Evolutionary conservation across 441 rosid genomes (phyloP).

Genomic region (Euphorbia corollata): DNA sequence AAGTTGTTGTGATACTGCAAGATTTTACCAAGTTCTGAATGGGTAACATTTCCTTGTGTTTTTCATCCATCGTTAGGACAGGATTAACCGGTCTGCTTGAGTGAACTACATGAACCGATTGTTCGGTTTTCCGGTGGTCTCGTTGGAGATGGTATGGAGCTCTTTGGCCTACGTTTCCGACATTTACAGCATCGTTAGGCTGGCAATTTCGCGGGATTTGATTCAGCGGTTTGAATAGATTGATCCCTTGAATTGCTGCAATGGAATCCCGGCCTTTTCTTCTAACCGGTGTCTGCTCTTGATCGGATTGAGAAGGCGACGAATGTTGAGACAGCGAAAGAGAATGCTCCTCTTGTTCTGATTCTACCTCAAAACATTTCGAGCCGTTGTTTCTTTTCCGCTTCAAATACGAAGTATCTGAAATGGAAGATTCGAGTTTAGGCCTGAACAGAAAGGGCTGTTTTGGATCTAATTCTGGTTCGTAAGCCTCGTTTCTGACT

Average conservation of each 20-base stretch:
- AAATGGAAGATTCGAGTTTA: constrained; percentile 16
- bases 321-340: constrained; percentile 60
- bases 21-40: constrained; percentile 36
- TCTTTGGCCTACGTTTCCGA: constrained; percentile 22
- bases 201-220: constrained; percentile 25
- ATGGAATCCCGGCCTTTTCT: no score
- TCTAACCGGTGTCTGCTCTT: constrained; percentile 41
- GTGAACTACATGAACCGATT: constrained; percentile 19
- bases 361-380: constrained; percentile 39
- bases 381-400: constrained; percentile 33
- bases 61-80: constrained; percentile 19
- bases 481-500: constrained; percentile 20
- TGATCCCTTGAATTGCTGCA: constrained; percentile 30
- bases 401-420: constrained; percentile 39
- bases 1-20: background rate
- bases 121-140: constrained; percentile 31
- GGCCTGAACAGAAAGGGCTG: constrained; percentile 28
- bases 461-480: constrained; percentile 24
- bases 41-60: constrained; percentile 24
- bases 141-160: constrained; percentile 17
- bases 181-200: constrained; percentile 19
- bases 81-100: constrained; percentile 27
- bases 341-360: constrained; percentile 65
- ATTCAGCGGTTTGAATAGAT: constrained; percentile 33
- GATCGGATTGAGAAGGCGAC: constrained; percentile 69